Evolutionary conservation across 2,329 filamentous ascomycete genomes (phyloP), one percentile per base, ranked within the genome.

Genomic region (Ceratocystis papillata): DNA sequence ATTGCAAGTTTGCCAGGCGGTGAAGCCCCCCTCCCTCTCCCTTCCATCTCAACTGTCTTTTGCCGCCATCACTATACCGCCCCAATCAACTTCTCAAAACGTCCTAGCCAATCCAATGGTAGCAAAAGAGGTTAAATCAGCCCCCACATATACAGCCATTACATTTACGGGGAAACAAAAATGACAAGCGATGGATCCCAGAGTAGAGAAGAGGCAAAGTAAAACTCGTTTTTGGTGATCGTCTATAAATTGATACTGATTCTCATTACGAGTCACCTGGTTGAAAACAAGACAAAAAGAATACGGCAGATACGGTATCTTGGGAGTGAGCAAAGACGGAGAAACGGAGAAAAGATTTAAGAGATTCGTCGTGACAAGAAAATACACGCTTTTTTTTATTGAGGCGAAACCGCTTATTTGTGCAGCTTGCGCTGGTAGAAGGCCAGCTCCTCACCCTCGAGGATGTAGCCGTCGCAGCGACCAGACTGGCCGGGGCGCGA

Each of bases 391-490:
- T 69, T 66, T 67, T 67, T 67, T 67, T 64, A 65, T 67, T 67
- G 67, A 62, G 53, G 64, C 68, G 68, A 65, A 59, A 64, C 64
- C 71, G 68, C 84, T 83, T 96, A 97, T 86, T 96, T 97, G 87
- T 94, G 89, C 80, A 97, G 90, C 82, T 92, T 92, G 83, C 89
- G 89, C 88, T 96, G 92, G 90, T 99, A 99, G 89, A 99, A 99
- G 79, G 92, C 91, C 76, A 99, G 86, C 87, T 99, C 94, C 80
- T 99, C 94, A 76, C 94, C 94, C 87, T 99, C 94, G 72, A 99
- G 85, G 79, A 99, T 87, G 84, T 99, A 99, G 72, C 94, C 94
- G 79, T 99, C 94, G 75, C 85, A 86, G 81, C 94, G 91, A 75
- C 94, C 94, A 78, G 89, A 94, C 88, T 99, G 94, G 75, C 94